These are phyloP conservation scores for Scleroderma bovista DNA, from an alignment of 768 basidiomycete species.

Conservation along the genomic window DNA sequence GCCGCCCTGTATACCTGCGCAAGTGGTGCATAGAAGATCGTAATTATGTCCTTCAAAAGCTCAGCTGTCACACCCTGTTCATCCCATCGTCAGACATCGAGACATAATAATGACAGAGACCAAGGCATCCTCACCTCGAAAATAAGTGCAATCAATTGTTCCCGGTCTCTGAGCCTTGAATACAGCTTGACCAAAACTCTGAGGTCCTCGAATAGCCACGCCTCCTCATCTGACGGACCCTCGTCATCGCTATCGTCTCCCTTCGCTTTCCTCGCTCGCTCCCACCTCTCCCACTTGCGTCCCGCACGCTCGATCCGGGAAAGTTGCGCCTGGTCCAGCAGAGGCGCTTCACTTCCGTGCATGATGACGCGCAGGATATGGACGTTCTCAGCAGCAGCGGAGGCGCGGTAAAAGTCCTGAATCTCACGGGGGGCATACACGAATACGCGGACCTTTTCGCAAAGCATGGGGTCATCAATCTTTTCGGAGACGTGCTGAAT, in stretches of 20 bases:
- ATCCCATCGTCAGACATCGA: constrained; percentile 1
- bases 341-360: constrained; percentile 70
- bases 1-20: constrained; percentile 98
- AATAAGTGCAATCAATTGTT: constrained; percentile 87
- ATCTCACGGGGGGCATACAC: constrained; percentile 86
- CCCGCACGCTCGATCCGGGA: constrained; percentile 74
- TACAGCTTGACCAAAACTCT: constrained; percentile 75
- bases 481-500: constrained; percentile 85
- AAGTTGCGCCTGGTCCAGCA: constrained; percentile 72
- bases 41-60: constrained; percentile 94
- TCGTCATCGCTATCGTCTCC: constrained; percentile 79
- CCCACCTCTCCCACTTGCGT: constrained; percentile 76
- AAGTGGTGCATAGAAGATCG: constrained; percentile 95
- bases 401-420: constrained; percentile 73
- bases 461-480: constrained; percentile 82
- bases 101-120: neutral
- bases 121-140: constrained; percentile 65
- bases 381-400: constrained; percentile 70
- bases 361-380: constrained; percentile 78
- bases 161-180: constrained; percentile 76
- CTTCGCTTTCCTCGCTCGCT: constrained; percentile 32
- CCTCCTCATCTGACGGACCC: constrained; percentile 90
- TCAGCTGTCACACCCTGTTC: constrained; percentile 88
- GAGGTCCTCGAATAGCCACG: constrained; percentile 94
- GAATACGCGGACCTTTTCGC: constrained; percentile 82